Evolutionary conservation across 139 green algal genomes (phyloP).

Genomic region (Chloropicon primus): DNA sequence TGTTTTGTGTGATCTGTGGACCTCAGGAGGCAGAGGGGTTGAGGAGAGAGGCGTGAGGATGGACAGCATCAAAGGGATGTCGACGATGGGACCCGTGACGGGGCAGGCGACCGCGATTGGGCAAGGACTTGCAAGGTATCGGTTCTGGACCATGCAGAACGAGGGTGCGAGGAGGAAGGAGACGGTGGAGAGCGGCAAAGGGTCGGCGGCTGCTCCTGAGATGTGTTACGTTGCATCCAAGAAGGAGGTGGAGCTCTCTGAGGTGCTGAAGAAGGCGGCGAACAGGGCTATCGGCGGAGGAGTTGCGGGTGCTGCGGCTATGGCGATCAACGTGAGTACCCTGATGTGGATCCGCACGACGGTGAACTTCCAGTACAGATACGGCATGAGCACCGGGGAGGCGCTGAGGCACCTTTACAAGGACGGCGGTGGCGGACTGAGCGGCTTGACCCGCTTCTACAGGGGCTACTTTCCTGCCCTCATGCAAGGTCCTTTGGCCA

Average conservation of each 20-base stretch:
- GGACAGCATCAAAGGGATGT: no score
- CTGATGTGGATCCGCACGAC: conserved; percentile 60
- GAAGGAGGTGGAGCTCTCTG: conserved; percentile 23
- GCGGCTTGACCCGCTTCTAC: conserved; percentile 80
- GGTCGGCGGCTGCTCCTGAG: neutral
- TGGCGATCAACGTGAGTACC: conserved; percentile 48
- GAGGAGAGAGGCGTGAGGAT: no score
- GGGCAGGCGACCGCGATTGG: neutral
- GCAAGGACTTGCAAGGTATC: neutral
- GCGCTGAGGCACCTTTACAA: conserved; percentile 61
- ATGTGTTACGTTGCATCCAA: neutral
- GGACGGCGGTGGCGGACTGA: conserved; percentile 32
- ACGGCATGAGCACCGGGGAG: conserved; percentile 48
- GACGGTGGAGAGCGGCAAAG: no score
- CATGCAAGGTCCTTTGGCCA: conserved; percentile 58
- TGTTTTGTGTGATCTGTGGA: no score
- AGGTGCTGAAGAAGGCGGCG: conserved; percentile 49
- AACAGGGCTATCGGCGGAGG: conserved; percentile 61
- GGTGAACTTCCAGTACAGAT: conserved; percentile 75
- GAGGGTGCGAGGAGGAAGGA: neutral
- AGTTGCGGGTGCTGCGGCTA: conserved; percentile 60
- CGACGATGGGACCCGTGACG: neutral
- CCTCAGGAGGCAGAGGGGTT: no score
- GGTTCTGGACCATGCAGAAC: no score
- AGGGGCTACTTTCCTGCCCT: conserved; percentile 28